These are phyloP conservation scores for Pseudocercospora macadamiae DNA, from an alignment of 2,329 filamentous ascomycete genomes.

Conservation along the genomic window DNA sequence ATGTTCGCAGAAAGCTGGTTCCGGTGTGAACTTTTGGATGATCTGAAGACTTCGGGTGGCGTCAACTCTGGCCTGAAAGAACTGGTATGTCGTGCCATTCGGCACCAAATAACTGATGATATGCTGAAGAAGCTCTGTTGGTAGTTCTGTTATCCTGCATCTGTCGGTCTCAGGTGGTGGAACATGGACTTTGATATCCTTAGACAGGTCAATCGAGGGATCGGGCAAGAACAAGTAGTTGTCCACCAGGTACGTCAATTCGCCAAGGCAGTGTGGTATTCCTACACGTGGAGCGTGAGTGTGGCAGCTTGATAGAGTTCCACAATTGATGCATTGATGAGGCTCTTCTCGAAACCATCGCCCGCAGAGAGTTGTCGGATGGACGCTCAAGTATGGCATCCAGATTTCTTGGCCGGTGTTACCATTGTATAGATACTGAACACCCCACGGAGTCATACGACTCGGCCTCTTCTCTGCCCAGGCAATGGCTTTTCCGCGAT, in stretches of 20 bases:
- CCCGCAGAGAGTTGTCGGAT: constrained; percentile 10
- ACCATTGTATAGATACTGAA: constrained; percentile 4
- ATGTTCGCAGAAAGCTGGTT: background rate
- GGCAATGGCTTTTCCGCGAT: background rate
- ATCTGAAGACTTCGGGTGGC: background rate
- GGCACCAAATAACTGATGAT: constrained; percentile 13
- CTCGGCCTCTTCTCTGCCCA: constrained; percentile 2
- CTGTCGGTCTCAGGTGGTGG: background rate
- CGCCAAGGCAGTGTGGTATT: background rate
- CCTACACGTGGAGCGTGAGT: background rate
- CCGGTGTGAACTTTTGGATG: constrained; percentile 10
- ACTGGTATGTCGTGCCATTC: constrained; percentile 9
- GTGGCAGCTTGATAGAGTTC: background rate
- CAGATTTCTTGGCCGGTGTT: background rate
- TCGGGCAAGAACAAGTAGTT: background rate
- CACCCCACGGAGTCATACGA: constrained; percentile 15
- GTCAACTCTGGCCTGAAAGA: constrained; percentile 7
- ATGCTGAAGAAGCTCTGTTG: constrained; percentile 9
- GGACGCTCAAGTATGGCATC: background rate
- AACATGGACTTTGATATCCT: background rate
- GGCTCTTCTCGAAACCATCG: constrained; percentile 13
- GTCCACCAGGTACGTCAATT: background rate
- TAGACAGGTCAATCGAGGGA: constrained; percentile 1
- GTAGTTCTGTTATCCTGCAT: constrained; percentile 11
- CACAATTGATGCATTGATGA: background rate